phyloP scores from a whole-genome alignment of 306 rosid genomes.

The Acacia confusa region DNA sequence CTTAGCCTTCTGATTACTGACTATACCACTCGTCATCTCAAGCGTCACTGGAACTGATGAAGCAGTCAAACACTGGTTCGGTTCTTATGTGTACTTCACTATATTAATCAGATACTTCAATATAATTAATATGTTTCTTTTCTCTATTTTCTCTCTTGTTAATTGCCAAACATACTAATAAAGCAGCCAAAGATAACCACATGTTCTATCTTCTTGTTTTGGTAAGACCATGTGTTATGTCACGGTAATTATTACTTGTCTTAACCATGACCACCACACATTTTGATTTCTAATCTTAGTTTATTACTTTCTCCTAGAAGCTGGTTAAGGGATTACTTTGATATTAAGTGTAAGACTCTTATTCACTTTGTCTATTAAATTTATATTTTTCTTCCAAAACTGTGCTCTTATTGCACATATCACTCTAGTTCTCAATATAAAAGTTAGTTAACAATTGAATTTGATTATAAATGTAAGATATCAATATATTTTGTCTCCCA shows the following conservation, averaged over 20 bases:
- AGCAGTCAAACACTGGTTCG: neutral
- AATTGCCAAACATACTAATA: neutral
- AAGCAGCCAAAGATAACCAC: slow-evolving; percentile 32
- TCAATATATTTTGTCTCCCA: fast-evolving
- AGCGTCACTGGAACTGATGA: slow-evolving; percentile 2
- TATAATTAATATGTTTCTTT: neutral
- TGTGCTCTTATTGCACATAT: neutral
- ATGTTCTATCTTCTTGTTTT: slow-evolving; percentile 30
- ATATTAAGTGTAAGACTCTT: no score
- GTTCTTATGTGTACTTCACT: neutral
- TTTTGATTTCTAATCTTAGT: neutral
- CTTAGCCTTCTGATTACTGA: slow-evolving; percentile 35
- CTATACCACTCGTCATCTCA: neutral
- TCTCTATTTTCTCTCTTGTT: neutral
- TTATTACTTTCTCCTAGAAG: no score
- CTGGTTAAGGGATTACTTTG: no score
- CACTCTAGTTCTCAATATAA: no score
- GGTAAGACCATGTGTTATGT: slow-evolving; percentile 39
- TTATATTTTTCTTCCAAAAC: no score
- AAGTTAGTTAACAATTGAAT: no score
- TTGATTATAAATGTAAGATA: no score
- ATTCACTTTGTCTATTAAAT: no score
- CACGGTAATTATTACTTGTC: slow-evolving; percentile 39
- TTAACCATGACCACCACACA: slow-evolving; percentile 20
- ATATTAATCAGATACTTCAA: neutral